These are phyloP conservation scores for Epichloe festucae DNA, from an alignment of 2,329 filamentous ascomycete genomes.

Conservation along the genomic window DNA sequence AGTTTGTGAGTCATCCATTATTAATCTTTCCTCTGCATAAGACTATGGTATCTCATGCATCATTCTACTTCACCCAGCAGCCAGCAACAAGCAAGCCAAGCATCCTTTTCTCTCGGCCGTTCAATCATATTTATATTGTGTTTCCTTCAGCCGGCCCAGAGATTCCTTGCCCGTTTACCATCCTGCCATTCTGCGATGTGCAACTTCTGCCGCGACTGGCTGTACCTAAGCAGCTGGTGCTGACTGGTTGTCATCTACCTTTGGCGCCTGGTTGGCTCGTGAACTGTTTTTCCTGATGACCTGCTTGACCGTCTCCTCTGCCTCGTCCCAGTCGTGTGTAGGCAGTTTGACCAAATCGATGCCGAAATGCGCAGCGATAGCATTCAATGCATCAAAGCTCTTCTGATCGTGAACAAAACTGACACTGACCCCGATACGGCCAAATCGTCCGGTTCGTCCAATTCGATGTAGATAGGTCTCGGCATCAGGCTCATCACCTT, in stretches of 20 bases:
- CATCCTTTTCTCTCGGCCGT: not conserved
- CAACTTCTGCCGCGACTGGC: slow-evolving; percentile 8
- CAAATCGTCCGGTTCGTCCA: slow-evolving; percentile 90
- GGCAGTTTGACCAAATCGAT: slow-evolving; percentile 73
- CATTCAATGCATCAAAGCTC: slow-evolving; percentile 65
- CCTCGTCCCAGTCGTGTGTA: slow-evolving; percentile 80
- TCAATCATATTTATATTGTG: not conserved
- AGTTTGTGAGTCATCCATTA: not conserved
- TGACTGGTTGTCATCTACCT: slow-evolving; percentile 25
- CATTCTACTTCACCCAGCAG: slow-evolving; percentile 1
- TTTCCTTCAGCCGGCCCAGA: not conserved
- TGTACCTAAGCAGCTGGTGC: slow-evolving; percentile 16
- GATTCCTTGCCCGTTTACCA: not conserved
- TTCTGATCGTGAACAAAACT: slow-evolving; percentile 82
- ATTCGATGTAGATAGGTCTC: slow-evolving; percentile 98
- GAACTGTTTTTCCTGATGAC: slow-evolving; percentile 59
- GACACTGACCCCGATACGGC: slow-evolving; percentile 89
- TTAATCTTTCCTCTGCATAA: not conserved
- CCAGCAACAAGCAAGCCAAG: not conserved
- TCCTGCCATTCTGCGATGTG: not conserved
- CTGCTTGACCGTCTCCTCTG: slow-evolving; percentile 69
- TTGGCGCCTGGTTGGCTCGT: slow-evolving; percentile 39
- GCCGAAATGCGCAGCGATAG: slow-evolving; percentile 69
- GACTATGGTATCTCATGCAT: slow-evolving; percentile 7
- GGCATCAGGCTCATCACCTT: slow-evolving; percentile 74